A percentile compares a stretch with the other conserved stretches of the same genome.
Conservation (phyloP, 1,284 basidiomycete genomes). For the Tilletia setariae region DNA sequence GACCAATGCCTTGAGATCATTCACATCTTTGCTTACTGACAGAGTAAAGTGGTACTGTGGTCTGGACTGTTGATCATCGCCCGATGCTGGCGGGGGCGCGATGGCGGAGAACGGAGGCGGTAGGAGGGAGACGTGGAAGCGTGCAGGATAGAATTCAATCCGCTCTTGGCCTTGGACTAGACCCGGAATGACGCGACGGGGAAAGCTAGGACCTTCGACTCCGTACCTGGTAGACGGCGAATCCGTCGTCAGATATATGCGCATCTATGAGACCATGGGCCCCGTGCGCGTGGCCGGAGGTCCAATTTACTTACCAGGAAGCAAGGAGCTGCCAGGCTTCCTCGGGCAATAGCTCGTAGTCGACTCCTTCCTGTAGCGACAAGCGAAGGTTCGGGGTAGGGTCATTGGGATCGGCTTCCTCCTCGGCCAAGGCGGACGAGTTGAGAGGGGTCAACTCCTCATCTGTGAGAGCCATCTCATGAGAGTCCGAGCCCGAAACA, state of each 20-base stretch:
- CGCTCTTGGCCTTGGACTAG: conserved; percentile 56
- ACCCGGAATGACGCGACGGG: conserved; percentile 65
- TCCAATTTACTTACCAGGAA: conserved; percentile 56
- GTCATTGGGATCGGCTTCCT: conserved; percentile 19
- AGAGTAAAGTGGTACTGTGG: conserved; percentile 28
- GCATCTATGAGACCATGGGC: conserved; percentile 2
- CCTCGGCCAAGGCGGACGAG: conserved; percentile 66
- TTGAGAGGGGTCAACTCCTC: conserved; percentile 68
- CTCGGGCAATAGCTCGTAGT: conserved; percentile 74
- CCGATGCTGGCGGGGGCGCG: conserved; percentile 18
- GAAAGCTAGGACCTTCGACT: conserved; percentile 60
- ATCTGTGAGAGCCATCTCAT: not conserved
- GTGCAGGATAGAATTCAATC: conserved; percentile 77
- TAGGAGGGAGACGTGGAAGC: conserved; percentile 63
- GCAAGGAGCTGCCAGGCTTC: conserved; percentile 70
- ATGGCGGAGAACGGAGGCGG: conserved; percentile 31
- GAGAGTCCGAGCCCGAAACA: no score
- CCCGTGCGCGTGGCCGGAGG: not conserved
- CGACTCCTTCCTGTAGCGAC: conserved; percentile 65
- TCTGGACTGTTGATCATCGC: conserved; percentile 36
- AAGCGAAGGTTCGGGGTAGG: conserved; percentile 35
- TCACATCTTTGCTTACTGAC: conserved; percentile 39
- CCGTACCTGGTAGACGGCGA: conserved; percentile 62
- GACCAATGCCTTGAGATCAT: conserved; percentile 34
- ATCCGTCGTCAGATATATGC: conserved; percentile 19